Conservation (phyloP, 1,139 yeast genomes). For the Blastobotrys petasosporus region DNA sequence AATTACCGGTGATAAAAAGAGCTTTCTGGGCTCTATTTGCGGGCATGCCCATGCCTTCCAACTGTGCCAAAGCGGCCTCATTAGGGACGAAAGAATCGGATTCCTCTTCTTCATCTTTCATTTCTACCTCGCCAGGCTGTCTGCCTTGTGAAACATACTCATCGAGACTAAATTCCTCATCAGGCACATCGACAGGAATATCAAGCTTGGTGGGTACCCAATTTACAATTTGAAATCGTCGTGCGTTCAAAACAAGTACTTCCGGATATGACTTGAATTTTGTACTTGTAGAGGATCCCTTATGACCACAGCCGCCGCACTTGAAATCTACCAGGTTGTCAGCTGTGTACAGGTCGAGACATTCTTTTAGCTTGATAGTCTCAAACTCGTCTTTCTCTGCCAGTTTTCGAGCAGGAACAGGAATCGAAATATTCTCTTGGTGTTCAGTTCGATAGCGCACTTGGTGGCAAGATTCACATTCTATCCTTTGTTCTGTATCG, state of each 20-base stretch:
- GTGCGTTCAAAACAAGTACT: slow-evolving; percentile 64
- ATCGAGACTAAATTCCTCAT: slow-evolving; percentile 37
- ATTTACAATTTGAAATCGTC: slow-evolving; percentile 74
- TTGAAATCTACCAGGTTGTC: slow-evolving; percentile 59
- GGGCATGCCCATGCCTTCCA: slow-evolving; percentile 85
- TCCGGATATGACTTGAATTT: slow-evolving; percentile 64
- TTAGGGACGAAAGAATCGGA: slow-evolving; percentile 47
- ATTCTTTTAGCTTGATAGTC: slow-evolving; percentile 47
- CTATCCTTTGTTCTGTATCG: slow-evolving; percentile 55
- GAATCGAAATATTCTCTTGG: slow-evolving; percentile 65
- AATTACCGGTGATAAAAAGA: slow-evolving; percentile 64
- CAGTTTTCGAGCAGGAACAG: slow-evolving; percentile 41
- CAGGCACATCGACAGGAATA: slow-evolving; percentile 62
- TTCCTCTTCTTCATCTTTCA: slow-evolving; percentile 31
- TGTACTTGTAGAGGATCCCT: slow-evolving; percentile 31
- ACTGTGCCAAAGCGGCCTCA: slow-evolving; percentile 46
- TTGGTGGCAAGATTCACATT: slow-evolving; percentile 55
- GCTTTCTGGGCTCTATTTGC: slow-evolving; percentile 61
- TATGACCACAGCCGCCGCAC: slow-evolving; percentile 54
- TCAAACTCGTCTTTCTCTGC: slow-evolving; percentile 44
- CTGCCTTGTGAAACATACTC: slow-evolving; percentile 35
- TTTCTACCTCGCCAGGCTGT: slow-evolving; percentile 41
- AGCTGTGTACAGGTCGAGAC: slow-evolving; percentile 43
- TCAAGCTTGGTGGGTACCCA: slow-evolving; percentile 88
- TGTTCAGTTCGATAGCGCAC: slow-evolving; percentile 54